Conservation (phyloP, 805 yeast genomes). For the Starmerella kuoi region DNA sequence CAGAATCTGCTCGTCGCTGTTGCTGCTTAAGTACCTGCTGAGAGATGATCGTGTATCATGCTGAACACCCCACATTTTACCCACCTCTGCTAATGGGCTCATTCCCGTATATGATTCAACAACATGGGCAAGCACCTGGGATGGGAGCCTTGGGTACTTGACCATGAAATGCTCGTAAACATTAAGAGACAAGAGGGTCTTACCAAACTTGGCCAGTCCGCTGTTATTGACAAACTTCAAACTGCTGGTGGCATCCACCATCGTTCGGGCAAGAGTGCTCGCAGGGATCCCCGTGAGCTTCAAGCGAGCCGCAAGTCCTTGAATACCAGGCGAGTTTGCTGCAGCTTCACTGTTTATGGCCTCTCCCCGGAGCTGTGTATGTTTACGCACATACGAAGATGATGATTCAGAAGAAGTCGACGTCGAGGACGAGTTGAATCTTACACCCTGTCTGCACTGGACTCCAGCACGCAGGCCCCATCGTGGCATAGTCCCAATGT, state of each 20-base stretch:
- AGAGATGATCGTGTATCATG: constrained; percentile 52
- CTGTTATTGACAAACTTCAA: constrained; percentile 54
- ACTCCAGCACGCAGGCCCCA: neutral
- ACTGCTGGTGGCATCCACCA: constrained; percentile 44
- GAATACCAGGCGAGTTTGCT: constrained; percentile 52
- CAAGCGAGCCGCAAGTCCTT: constrained; percentile 68
- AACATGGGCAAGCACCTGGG: constrained; percentile 60
- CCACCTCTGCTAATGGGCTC: constrained; percentile 52
- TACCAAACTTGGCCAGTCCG: constrained; percentile 75
- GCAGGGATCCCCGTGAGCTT: constrained; percentile 40
- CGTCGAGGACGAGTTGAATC: constrained; percentile 7
- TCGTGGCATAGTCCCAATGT: neutral
- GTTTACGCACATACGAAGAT: constrained; percentile 17
- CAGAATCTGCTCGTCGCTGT: constrained; percentile 50
- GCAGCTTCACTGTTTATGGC: constrained; percentile 42
- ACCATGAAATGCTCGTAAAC: constrained; percentile 60
- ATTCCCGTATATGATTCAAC: constrained; percentile 65
- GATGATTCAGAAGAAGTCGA: neutral
- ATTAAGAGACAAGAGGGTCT: constrained; percentile 60
- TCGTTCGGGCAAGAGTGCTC: constrained; percentile 66
- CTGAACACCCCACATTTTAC: constrained; percentile 80
- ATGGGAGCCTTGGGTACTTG: constrained; percentile 83
- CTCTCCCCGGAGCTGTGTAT: constrained; percentile 21
- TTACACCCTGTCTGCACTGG: neutral
- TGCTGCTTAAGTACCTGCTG: constrained; percentile 55